Evolutionary conservation across 768 basidiomycete genomes (phyloP), one percentile per base, ranked within the genome.

Genomic region (Lactifluus pinguis): DNA sequence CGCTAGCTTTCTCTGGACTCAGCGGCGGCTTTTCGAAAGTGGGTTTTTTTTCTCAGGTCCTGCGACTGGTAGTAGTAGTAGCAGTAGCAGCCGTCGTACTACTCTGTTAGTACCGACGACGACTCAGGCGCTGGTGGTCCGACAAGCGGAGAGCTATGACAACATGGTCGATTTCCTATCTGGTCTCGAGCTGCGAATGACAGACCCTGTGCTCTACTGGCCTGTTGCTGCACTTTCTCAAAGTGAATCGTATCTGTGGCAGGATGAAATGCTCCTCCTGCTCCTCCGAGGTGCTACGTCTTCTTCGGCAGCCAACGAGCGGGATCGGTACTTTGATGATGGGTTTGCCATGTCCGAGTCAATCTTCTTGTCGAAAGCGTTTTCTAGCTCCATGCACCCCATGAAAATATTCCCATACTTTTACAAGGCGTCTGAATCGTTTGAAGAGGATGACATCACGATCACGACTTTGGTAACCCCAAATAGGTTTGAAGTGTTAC

Each of bases 381-480:
- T 90, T 66, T 74, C 86, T 4, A 77, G 76, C 57, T 82, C 83
- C 21, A 82, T 88, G 80, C 80, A 81, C 41, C 90, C 91, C 0
- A 85, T 80, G 68, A 83, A 83, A 64, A 82, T 92, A 56, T 78
- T 89, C 21, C 92, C 92, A 0, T 94, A 85, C 74, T 92, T 87
- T 72, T 90, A 89, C 70, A 81, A 82, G 54, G 88, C 87, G 2
- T 76, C 77, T 11, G 80, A 79, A 2, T 65, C 68, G 11, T 79
- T 85, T 63, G 77, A 83, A 51, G 66, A 72, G 34, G 79, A 86
- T 41, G 90, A 92, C 63, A 83, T 94, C 54, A 93, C 92, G 2
- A 83, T 94, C 57, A 89, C 92, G 0, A 94, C 92, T 0, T 78
- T 92, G 36, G 85, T 93, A 39, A 93, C 92, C 2, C 83, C 81